These are phyloP conservation scores for Fusarium circinatum DNA, from an alignment of 2,329 filamentous ascomycete genomes.

Conservation along the genomic window DNA sequence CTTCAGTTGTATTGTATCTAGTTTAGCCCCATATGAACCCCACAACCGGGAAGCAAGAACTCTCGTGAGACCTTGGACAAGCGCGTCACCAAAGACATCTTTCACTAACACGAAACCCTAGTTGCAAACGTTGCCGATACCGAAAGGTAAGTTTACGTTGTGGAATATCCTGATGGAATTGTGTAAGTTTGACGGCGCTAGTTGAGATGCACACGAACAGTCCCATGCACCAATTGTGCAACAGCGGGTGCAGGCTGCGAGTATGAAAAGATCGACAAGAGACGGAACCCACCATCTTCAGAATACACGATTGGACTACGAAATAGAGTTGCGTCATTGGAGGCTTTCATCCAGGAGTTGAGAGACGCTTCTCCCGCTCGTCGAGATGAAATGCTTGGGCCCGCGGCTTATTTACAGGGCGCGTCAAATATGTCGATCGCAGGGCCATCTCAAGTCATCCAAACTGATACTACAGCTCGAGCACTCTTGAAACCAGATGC, in stretches of 20 bases:
- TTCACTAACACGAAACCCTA: neutral
- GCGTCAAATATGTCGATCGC: neutral
- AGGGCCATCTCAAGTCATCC: neutral
- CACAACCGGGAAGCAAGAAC: neutral
- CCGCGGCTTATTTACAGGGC: neutral
- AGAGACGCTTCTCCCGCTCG: neutral
- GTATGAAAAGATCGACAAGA: neutral
- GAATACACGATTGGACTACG: neutral
- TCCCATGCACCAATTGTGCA: neutral
- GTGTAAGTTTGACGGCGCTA: neutral
- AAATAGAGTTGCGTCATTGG: neutral
- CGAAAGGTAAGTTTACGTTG: neutral
- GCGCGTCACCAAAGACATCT: no score
- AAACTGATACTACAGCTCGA: neutral
- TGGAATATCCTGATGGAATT: fast-evolving
- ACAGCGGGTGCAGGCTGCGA: neutral
- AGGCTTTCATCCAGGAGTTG: neutral
- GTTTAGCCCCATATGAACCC: neutral
- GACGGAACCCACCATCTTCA: neutral
- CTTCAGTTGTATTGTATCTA: neutral
- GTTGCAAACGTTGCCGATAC: conserved; percentile 6
- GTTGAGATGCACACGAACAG: conserved; percentile 4
- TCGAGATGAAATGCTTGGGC: neutral
- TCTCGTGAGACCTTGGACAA: neutral
- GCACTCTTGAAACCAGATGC: neutral